Percentiles rank a stretch among this genome's conserved stretches.
phyloP scores from a whole-genome alignment of 495 filamentous ascomycete genomes.

The Aspergillus egyptiacus region DNA sequence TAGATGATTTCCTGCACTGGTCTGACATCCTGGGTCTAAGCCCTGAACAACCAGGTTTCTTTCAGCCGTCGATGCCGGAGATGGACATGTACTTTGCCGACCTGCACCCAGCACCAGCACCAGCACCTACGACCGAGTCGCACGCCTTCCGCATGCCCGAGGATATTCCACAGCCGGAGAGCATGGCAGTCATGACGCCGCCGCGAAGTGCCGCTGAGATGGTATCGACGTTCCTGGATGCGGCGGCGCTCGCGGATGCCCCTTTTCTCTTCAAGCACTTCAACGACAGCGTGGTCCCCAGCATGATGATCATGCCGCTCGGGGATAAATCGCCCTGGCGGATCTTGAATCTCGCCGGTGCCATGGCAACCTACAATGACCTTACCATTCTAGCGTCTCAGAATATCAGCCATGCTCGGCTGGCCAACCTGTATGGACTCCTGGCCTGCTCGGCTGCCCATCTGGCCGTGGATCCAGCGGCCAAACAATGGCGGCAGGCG shows the following conservation, averaged over 20 bases:
- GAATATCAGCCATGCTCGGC: constrained; percentile 25
- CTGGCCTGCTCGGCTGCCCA: constrained; percentile 30
- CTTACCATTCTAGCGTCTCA: constrained; percentile 27
- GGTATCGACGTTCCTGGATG: background rate
- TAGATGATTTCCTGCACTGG: constrained; percentile 34
- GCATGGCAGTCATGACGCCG: background rate
- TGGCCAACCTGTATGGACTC: constrained; percentile 30
- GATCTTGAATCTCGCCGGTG: constrained; percentile 28
- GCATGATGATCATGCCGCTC: constrained; percentile 30
- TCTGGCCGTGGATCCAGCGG: constrained; percentile 21
- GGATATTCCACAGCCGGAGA: background rate
- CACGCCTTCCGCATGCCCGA: background rate
- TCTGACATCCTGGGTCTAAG: constrained; percentile 30
- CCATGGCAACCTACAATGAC: constrained; percentile 28
- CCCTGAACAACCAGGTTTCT: constrained; percentile 18
- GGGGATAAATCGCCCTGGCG: constrained; percentile 32
- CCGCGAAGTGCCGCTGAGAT: background rate
- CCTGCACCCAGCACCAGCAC: background rate
- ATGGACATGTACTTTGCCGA: background rate
- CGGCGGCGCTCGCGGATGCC: constrained; percentile 21
- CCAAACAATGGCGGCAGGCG: constrained; percentile 23
- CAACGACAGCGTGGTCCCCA: constrained; percentile 28
- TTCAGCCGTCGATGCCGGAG: constrained; percentile 15
- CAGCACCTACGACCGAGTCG: background rate
- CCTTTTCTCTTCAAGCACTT: constrained; percentile 29